Percentiles rank a stretch among this genome's conserved stretches.
These are phyloP conservation scores for Fraxinus sp. DNA, from an alignment of 305 asterid species.

Conservation along the genomic window DNA sequence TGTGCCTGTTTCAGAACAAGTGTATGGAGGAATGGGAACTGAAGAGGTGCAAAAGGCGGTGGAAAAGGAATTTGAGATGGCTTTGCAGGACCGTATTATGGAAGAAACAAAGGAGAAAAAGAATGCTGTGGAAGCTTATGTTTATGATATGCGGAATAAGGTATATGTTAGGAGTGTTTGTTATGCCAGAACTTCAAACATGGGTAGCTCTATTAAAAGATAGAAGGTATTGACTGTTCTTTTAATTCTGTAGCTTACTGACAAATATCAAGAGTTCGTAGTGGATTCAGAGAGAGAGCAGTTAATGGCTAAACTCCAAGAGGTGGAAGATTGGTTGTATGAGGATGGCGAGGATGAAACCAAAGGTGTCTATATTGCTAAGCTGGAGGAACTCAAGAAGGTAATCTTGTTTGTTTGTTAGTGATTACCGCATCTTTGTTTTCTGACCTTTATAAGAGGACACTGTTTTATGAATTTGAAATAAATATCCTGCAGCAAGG, in stretches of 20 bases:
- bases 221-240: not conserved
- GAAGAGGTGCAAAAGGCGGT: conserved; percentile 75
- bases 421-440: not conserved
- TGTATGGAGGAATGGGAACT: conserved; percentile 66
- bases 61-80: conserved; percentile 95
- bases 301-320: conserved; percentile 42
- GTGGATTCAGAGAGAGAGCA: conserved; percentile 44
- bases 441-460: not conserved
- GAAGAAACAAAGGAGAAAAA: conserved; percentile 67
- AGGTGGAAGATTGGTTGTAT: conserved; percentile 51
- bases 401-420: conserved; percentile 20
- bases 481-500: conserved; percentile 47
- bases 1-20: conserved; percentile 69
- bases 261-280: conserved; percentile 39
- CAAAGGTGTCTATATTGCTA: conserved; percentile 48
- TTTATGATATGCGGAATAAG: conserved; percentile 55
- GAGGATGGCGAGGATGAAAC: conserved; percentile 60
- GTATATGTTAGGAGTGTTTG: conserved; percentile 21
- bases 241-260: conserved; percentile 34
- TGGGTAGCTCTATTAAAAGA: not conserved
- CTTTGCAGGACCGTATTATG: conserved; percentile 96
- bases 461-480: not conserved
- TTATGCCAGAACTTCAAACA: not conserved
- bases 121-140: conserved; percentile 55
- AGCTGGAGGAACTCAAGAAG: conserved; percentile 52